A percentile compares a stretch with the other conserved stretches of the same genome.
phyloP scores from a whole-genome alignment of 306 rosid species.

The Dicorynia guianensis region DNA sequence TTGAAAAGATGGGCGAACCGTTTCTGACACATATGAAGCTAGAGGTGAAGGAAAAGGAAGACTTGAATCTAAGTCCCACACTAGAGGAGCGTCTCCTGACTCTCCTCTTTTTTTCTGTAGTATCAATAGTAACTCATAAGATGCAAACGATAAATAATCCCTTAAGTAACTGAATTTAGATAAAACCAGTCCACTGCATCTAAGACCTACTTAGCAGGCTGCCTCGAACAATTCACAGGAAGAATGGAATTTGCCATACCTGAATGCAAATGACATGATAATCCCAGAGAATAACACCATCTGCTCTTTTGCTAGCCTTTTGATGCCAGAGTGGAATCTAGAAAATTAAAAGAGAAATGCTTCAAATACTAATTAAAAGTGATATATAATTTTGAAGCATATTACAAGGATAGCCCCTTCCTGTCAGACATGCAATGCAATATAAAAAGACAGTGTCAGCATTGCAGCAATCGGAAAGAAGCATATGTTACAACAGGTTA shows the following conservation, averaged over 20 bases:
- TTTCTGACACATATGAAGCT: conserved; percentile 66
- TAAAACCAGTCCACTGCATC: not conserved
- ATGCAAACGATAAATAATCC: conserved; percentile 38
- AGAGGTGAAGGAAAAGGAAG: conserved; percentile 78
- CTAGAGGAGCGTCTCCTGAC: conserved; percentile 59
- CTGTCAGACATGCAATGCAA: not conserved
- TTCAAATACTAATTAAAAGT: conserved; percentile 22
- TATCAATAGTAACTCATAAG: conserved; percentile 23
- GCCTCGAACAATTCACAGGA: conserved; percentile 26
- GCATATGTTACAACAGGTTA: not conserved
- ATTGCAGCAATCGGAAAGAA: conserved; percentile 12
- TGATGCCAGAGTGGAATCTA: conserved; percentile 89
- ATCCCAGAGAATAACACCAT: conserved; percentile 88
- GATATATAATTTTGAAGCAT: not conserved
- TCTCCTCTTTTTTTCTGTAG: conserved; percentile 63
- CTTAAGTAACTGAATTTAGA: conserved; percentile 27
- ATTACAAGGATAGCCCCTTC: not conserved
- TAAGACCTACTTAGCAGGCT: not conserved
- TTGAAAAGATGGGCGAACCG: conserved; percentile 69
- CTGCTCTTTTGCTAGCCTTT: conserved; percentile 78
- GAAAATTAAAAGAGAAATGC: conserved; percentile 25
- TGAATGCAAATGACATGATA: conserved; percentile 87
- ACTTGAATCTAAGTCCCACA: conserved; percentile 86
- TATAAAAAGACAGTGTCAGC: not conserved
- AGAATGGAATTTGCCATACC: conserved; percentile 50